phyloP scores from a whole-genome alignment of 2,329 filamentous ascomycete species.

The Coccinonectria pachysandricola region DNA sequence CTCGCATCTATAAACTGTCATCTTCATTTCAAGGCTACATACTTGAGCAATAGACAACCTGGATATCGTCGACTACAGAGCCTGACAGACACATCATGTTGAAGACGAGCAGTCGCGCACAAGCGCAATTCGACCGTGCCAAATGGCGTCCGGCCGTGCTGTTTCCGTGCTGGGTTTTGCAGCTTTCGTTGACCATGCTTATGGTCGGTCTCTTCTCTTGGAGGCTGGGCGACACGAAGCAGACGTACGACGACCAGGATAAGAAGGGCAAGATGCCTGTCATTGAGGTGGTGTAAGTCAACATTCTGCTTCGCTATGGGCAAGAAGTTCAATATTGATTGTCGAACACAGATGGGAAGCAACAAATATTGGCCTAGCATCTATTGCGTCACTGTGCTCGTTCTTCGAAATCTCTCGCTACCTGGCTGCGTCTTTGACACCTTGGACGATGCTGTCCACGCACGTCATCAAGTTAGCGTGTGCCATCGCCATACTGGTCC shows the following conservation, averaged over 20 bases:
- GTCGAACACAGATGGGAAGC: slow-evolving; percentile 49
- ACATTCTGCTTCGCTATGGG: not conserved
- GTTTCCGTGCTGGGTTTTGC: slow-evolving; percentile 39
- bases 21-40: no score
- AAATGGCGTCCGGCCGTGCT: slow-evolving; percentile 40
- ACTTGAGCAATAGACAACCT: no score
- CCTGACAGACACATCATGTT: no score
- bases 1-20: no score
- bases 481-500: slow-evolving; percentile 34
- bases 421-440: slow-evolving; percentile 40
- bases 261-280: slow-evolving; percentile 28
- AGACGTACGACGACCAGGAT: slow-evolving; percentile 30
- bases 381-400: slow-evolving; percentile 35
- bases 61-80: no score
- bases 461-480: slow-evolving; percentile 40
- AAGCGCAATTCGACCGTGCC: slow-evolving; percentile 42
- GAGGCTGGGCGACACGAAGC: slow-evolving; percentile 37
- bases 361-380: slow-evolving; percentile 39
- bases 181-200: slow-evolving; percentile 34
- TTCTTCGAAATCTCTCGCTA: slow-evolving; percentile 37
- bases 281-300: slow-evolving; percentile 41
- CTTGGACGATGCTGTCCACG: slow-evolving; percentile 42
- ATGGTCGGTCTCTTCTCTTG: slow-evolving; percentile 44
- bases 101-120: slow-evolving; percentile 36
- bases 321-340: not conserved